Evolutionary conservation across 345 rosid species (phyloP).

Genomic region (Aurinia saxatilis): DNA sequence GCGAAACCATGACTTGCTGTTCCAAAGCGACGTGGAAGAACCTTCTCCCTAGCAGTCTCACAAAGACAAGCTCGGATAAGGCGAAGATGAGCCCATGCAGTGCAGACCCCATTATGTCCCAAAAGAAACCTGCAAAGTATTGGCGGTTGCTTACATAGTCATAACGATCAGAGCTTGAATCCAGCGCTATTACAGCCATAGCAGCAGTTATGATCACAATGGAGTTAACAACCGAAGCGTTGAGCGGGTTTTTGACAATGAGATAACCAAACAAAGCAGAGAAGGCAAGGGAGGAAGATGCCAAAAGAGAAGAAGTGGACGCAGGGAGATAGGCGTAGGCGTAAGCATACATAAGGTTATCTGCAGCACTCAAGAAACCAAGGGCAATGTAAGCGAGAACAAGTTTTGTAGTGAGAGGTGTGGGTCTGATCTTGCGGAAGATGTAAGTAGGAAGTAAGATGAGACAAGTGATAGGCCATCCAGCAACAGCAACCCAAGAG

Average conservation of each 20-base stretch:
- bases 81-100: constrained; percentile 90
- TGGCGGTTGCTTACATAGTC: constrained; percentile 39
- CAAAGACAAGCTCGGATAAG: constrained; percentile 64
- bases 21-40: constrained; percentile 84
- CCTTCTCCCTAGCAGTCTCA: constrained; percentile 60
- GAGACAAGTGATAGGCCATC: constrained; percentile 70
- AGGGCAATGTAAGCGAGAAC: constrained; percentile 46
- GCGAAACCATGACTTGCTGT: constrained; percentile 79
- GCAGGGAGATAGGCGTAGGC: too few species aligned
- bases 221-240: constrained; percentile 56
- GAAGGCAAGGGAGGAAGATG: constrained; percentile 75
- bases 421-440: constrained; percentile 40
- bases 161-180: constrained; percentile 67
- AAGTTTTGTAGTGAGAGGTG: constrained; percentile 49
- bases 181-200: constrained; percentile 65
- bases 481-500: constrained; percentile 84
- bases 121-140: constrained; percentile 60
- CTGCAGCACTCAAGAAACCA: constrained; percentile 71
- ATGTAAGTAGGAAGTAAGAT: constrained; percentile 51
- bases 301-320: constrained; percentile 79
- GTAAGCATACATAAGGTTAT: constrained; percentile 86
- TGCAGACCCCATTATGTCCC: constrained; percentile 80
- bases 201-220: constrained; percentile 60
- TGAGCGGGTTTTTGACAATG: constrained; percentile 63
- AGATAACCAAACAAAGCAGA: constrained; percentile 60